Base-by-base conservation (phyloP, 345 rosid species). In the Linum usitatissimum region DNA sequence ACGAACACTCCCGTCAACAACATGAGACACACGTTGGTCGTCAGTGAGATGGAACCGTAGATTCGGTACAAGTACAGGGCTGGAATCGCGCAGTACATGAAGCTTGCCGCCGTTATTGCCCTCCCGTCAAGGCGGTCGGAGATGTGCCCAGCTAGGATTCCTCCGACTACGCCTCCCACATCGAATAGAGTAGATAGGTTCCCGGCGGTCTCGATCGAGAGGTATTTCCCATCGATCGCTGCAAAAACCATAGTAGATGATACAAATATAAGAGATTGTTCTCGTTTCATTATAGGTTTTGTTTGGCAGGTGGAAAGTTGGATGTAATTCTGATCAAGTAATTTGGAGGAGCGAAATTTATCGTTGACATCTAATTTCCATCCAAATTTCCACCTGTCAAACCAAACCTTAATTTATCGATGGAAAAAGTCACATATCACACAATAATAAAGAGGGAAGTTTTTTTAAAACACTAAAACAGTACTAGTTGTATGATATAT, bases 151-250 rank as follows among this genome's bases (percentile, higher is more conserved):
- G 99, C 99, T 69, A 90, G 74, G 53, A 93, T 90, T 20, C 99
- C 99, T 9, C 99, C 99, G 14, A 93, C 62, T 34, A 90, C 95
- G 6, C 99, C 99, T 76, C 99, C 99, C 5, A 93, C 76, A 61
- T 93, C 99, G 10, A 93, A 93, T 70, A 90, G 40, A 20, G 99
- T 93, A 28, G 99, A 93, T 30, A 93, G 77, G 72, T 86, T 82
- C 23, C 97, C 97, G 3, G 97, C 91, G 18, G 91, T 69, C 63
- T 68, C 84, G 19, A 78, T 79, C 0, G 97, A 86, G 64, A 93
- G 64, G 73, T 84, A 90, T 71, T 85, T 76, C 9, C 99, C 99
- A 20, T 81, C 88, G 2, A 93, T 84, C 4, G 96, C 98, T 90
- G 83, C 65, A 42, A 31, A 31, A 31, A n/a, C 36, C 3, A 42